These are phyloP conservation scores for Hanseniaspora gamundiae DNA, from an alignment of 1,139 yeast species.

Conservation along the genomic window DNA sequence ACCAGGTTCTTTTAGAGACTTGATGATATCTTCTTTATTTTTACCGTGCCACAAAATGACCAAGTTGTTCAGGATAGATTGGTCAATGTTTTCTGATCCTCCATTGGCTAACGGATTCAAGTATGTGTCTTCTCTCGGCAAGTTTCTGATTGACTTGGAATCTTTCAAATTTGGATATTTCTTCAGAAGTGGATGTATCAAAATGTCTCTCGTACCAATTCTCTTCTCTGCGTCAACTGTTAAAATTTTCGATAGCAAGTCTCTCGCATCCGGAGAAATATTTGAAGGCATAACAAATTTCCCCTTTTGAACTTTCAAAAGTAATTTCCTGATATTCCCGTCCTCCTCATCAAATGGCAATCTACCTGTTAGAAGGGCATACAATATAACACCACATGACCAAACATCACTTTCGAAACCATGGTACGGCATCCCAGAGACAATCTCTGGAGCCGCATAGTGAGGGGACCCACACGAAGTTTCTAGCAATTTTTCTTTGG, in stretches of 20 bases:
- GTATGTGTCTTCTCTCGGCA: constrained; percentile 55
- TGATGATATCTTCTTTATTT: constrained; percentile 42
- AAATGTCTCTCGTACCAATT: constrained; percentile 63
- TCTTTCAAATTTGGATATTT: constrained; percentile 39
- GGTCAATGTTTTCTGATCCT: constrained; percentile 37
- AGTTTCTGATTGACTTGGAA: constrained; percentile 34
- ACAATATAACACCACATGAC: constrained; percentile 95
- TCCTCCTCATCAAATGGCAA: constrained; percentile 90
- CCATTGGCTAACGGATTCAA: constrained; percentile 36
- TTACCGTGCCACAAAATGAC: constrained; percentile 69
- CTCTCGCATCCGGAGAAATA: constrained; percentile 52
- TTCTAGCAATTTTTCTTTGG: constrained; percentile 71
- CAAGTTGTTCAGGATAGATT: constrained; percentile 52
- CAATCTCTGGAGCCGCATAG: constrained; percentile 96
- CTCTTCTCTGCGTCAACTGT: constrained; percentile 69
- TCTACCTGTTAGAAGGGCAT: constrained; percentile 88
- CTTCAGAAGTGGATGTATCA: constrained; percentile 60
- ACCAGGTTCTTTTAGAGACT: constrained; percentile 42
- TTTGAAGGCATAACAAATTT: constrained; percentile 72
- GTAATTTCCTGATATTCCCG: constrained; percentile 63
- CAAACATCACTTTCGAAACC: constrained; percentile 97
- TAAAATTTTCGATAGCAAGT: constrained; percentile 59
- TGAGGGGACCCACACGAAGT: constrained; percentile 98
- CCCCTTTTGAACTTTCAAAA: constrained; percentile 86
- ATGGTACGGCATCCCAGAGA: constrained; percentile 85